phyloP scores from a whole-genome alignment of 1,284 basidiomycete species.

The Irpex rosettiformis region DNA sequence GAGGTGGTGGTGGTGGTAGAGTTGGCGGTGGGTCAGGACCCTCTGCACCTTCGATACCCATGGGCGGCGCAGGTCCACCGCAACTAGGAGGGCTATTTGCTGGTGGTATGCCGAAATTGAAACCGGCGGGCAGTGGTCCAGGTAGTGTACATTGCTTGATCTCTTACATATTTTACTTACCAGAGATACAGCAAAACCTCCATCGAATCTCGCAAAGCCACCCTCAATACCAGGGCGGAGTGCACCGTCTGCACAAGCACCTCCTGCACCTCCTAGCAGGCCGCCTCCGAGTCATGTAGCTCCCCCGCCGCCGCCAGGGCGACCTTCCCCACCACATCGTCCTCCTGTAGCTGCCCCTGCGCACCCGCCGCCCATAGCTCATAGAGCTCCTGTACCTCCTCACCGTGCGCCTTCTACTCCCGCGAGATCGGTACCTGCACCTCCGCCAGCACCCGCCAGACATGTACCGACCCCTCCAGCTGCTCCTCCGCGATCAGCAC shows the following conservation, averaged over 20 bases:
- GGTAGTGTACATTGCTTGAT: constrained; percentile 38
- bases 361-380: constrained; percentile 19
- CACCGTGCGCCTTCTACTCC: constrained; percentile 32
- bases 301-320: constrained; percentile 21
- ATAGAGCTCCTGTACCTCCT: constrained; percentile 27
- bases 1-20: constrained; percentile 40
- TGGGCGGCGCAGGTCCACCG: constrained; percentile 52
- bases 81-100: constrained; percentile 86
- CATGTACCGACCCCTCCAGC: constrained; percentile 24
- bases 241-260: constrained; percentile 29
- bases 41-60: constrained; percentile 28
- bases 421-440: constrained; percentile 27
- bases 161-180: constrained; percentile 14
- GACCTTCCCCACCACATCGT: constrained; percentile 23
- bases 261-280: constrained; percentile 30
- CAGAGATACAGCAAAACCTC: constrained; percentile 47
- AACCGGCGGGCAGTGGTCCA: constrained; percentile 61
- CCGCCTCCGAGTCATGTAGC: constrained; percentile 17
- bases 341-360: constrained; percentile 18
- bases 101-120: constrained; percentile 88
- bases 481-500: constrained; percentile 15
- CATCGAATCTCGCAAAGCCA: constrained; percentile 57
- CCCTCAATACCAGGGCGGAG: constrained; percentile 58
- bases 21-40: constrained; percentile 37
- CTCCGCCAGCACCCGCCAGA: constrained; percentile 29